Percentiles rank a stretch among this genome's conserved stretches.
These are phyloP conservation scores for Penicillium arizonense DNA, from an alignment of 495 filamentous ascomycete species.

Conservation along the genomic window DNA sequence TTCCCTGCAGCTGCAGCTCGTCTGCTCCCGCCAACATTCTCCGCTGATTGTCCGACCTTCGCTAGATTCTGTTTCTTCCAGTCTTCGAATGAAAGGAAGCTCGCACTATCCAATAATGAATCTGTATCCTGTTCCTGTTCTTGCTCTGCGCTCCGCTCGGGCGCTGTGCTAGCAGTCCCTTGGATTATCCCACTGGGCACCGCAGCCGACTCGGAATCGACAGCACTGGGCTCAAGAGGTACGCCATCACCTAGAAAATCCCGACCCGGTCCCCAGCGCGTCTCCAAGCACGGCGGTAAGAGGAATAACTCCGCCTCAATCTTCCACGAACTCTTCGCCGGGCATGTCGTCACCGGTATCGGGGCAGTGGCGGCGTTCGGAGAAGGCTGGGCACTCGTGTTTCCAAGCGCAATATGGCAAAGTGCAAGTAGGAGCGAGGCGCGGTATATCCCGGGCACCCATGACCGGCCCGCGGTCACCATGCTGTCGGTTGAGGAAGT, in stretches of 20 bases:
- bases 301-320: slow-evolving; percentile 18
- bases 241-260: not conserved
- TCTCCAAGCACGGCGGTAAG: slow-evolving; percentile 16
- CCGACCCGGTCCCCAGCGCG: slow-evolving; percentile 9
- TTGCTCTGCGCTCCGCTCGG: slow-evolving; percentile 19
- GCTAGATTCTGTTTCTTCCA: slow-evolving; percentile 96
- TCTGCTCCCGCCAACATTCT: slow-evolving; percentile 58
- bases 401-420: slow-evolving; percentile 2
- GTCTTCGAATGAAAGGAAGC: slow-evolving; percentile 96
- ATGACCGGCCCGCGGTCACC: slow-evolving; percentile 17
- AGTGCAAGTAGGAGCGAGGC: slow-evolving; percentile 9
- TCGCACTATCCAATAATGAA: slow-evolving; percentile 73
- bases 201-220: slow-evolving; percentile 4
- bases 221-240: not conserved
- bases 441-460: slow-evolving; percentile 4
- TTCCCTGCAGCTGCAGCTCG: slow-evolving; percentile 36
- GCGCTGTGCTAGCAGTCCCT: slow-evolving; percentile 3
- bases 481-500: slow-evolving; percentile 8
- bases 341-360: slow-evolving; percentile 10
- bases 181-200: not conserved
- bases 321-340: slow-evolving; percentile 13
- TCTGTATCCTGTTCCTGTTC: slow-evolving; percentile 57
- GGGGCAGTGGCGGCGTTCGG: not conserved
- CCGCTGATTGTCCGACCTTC: slow-evolving; percentile 78
- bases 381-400: slow-evolving; percentile 6